Base-by-base conservation (phyloP, 2,329 filamentous ascomycete species). In the Sclerotinia trifoliorum region DNA sequence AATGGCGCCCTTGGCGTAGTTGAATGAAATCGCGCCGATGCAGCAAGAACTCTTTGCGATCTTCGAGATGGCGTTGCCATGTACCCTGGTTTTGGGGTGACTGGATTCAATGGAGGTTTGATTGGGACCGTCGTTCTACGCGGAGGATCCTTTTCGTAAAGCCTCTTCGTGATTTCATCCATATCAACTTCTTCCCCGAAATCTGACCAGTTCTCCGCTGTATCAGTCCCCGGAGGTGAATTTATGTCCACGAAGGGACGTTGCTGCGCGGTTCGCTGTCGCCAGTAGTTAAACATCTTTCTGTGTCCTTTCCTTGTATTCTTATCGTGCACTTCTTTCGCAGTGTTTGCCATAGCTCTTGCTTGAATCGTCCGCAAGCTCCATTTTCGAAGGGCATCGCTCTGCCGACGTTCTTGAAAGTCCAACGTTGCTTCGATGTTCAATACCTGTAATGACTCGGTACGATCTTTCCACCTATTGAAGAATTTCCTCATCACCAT, bases 1-100 rank as follows among this genome's bases (percentile, higher is more conserved):
- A 83, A 74, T 19, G 81, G 80, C 21, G 77, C 80, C 66, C 77
- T 77, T 4, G 81, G 81, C 5, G 81, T 83, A 4, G 81, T 83
- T 11, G 81, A 70, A 79, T 79, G 77, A 58, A 79, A 73, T 42
- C 77, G 79, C 8, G 78, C 77, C 6, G 80, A 77, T 42, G 79
- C 76, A 8, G 79, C 76, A 63, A 79, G 76, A 4, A 83, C 80
- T 58, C 74, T 72, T 57, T 74, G 72, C 3, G 81, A 82, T 78
- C 81, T 80, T 81, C 66, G 58, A 56, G 69, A 70, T 32, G 71
- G 71, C 17, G 72, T 73, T 48, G 60, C 70, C 46, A 73, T 65
- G 65, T 73, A 73, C 48, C 71, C 72, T 24, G 68, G 72, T 44
- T 70, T 70, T 29, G 73, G 71, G 24, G 74, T 74, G 24, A 35